Percentiles rank a stretch among this genome's conserved stretches.
Evolutionary conservation across 75 land plant genomes (phyloP).

Genomic region (Ceratopteris richardii): DNA sequence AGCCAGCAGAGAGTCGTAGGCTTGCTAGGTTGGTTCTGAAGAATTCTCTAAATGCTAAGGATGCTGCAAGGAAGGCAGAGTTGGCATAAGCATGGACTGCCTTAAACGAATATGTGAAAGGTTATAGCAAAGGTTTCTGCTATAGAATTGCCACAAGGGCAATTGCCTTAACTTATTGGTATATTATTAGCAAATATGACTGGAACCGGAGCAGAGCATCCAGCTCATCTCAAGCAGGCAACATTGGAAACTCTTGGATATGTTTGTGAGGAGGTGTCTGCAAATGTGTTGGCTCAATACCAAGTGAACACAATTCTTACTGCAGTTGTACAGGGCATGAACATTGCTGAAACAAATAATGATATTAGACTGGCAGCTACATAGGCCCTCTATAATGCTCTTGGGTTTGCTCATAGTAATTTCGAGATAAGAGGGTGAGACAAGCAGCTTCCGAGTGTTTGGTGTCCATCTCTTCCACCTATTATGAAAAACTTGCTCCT

Average conservation of each 20-base stretch:
- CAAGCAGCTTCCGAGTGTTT: conserved; percentile 64
- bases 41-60: conserved; percentile 66
- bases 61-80: no score
- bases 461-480: no score
- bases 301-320: no score
- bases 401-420: conserved; percentile 73
- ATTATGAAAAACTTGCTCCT: no score
- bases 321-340: no score
- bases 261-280: conserved; percentile 69
- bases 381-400: no score
- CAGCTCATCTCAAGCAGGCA: conserved; percentile 47
- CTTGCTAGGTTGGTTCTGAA: conserved; percentile 57
- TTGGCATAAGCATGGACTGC: no score
- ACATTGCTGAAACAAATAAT: no score
- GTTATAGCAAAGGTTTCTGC: conserved; percentile 68
- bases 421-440: conserved; percentile 54
- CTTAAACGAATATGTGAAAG: no score
- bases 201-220: conserved; percentile 10
- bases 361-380: conserved; percentile 66
- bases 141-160: conserved; percentile 45
- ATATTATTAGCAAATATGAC: conserved; percentile 49
- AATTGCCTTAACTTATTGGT: conserved; percentile 60
- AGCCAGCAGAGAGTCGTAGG: no score
- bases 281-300: conserved; percentile 54
- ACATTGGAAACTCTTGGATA: conserved; percentile 69